Evolutionary conservation across 2,329 filamentous ascomycete species (phyloP).

Genomic region (Mycosphaerelloides madeirae): DNA sequence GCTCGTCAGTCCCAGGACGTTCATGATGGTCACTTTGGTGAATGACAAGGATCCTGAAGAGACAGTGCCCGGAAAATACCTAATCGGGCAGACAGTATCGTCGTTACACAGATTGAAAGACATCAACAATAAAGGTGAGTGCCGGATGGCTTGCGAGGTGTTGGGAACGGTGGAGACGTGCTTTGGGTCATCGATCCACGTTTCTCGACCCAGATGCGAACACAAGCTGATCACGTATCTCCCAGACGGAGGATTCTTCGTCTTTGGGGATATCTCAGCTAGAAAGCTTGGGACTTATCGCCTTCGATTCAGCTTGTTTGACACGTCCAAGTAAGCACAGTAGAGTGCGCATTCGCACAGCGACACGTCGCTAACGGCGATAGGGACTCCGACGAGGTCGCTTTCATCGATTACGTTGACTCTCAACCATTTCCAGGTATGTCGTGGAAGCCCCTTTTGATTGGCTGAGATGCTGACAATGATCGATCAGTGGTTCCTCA

Average conservation of each 20-base stretch:
- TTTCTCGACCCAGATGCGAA: not conserved
- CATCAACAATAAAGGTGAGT: slow-evolving; percentile 20
- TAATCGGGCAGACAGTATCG: slow-evolving; percentile 67
- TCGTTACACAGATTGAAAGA: slow-evolving; percentile 81
- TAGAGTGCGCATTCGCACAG: no score
- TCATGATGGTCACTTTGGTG: slow-evolving; percentile 56
- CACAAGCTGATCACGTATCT: not conserved
- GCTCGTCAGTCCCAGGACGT: slow-evolving; percentile 61
- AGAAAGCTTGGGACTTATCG: slow-evolving; percentile 67
- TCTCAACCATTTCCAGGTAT: slow-evolving; percentile 67
- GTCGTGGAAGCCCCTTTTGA: slow-evolving; percentile 17
- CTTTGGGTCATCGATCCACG: not conserved
- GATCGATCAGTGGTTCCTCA: slow-evolving; percentile 14
- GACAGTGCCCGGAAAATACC: slow-evolving; percentile 15
- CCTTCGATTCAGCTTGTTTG: slow-evolving; percentile 73
- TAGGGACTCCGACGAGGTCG: slow-evolving; percentile 38
- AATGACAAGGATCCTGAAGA: slow-evolving; percentile 20
- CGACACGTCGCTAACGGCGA: slow-evolving; percentile 3
- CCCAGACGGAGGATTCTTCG: slow-evolving; percentile 76
- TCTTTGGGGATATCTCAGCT: slow-evolving; percentile 84
- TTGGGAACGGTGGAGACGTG: not conserved
- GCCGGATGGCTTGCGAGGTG: not conserved
- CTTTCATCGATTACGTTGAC: slow-evolving; percentile 50
- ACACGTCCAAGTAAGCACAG: slow-evolving; percentile 57
- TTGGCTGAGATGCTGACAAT: slow-evolving; percentile 3